Conservation (phyloP, 768 basidiomycete genomes). For the Leccinum broughii region DNA sequence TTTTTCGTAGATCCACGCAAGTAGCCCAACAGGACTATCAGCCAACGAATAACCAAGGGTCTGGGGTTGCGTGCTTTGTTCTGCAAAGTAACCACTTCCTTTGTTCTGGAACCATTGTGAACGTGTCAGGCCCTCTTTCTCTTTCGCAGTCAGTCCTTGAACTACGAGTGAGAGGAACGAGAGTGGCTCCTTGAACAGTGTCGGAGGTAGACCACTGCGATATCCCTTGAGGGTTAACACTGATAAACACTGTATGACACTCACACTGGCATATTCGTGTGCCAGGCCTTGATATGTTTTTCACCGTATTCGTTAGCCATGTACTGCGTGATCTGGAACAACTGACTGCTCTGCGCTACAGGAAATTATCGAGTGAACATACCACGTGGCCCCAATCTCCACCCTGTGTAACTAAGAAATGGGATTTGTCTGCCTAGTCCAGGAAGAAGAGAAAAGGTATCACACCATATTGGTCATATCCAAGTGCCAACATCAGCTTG, state of each 20-base stretch:
- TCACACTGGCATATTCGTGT: slow-evolving; percentile 49
- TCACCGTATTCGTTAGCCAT: slow-evolving; percentile 39
- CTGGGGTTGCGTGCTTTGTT: slow-evolving; percentile 48
- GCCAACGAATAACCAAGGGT: slow-evolving; percentile 54
- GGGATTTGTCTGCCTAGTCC: neutral
- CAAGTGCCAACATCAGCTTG: slow-evolving; percentile 50
- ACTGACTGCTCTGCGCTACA: neutral
- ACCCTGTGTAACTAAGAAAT: slow-evolving; percentile 43
- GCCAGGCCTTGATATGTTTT: slow-evolving; percentile 51
- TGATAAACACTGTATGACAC: slow-evolving; percentile 10
- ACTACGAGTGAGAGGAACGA: slow-evolving; percentile 31
- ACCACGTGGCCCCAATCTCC: slow-evolving; percentile 49
- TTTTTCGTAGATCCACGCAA: slow-evolving; percentile 58
- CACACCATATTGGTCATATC: slow-evolving; percentile 52
- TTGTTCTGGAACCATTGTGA: slow-evolving; percentile 15
- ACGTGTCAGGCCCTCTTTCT: slow-evolving; percentile 26
- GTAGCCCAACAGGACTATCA: slow-evolving; percentile 57
- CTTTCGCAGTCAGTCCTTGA: slow-evolving; percentile 29
- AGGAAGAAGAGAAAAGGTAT: neutral
- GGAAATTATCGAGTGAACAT: slow-evolving; percentile 4
- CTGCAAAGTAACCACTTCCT: slow-evolving; percentile 33
- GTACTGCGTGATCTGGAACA: slow-evolving; percentile 34
- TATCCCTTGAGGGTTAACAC: neutral
- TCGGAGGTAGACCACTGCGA: slow-evolving; percentile 28
- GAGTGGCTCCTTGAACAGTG: slow-evolving; percentile 26